Conservation (phyloP, 108 stramenopile genomes). For the Parmales sp. region DNA sequence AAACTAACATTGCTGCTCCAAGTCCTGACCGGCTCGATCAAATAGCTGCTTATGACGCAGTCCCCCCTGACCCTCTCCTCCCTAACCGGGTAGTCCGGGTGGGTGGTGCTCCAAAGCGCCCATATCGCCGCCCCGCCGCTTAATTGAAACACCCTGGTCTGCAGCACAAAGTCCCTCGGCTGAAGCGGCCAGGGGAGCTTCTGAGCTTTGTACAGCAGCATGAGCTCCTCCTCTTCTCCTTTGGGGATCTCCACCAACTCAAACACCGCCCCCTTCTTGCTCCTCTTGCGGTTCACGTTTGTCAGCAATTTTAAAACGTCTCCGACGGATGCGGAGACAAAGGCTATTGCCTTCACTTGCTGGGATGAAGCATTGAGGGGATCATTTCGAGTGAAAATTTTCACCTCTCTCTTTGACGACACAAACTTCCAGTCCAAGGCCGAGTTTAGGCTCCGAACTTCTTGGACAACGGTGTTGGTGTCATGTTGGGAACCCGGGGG, state of each 20-base stretch:
- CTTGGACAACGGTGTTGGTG: too few relatives aligned
- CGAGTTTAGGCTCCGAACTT: too few relatives aligned
- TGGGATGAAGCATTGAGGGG: too few relatives aligned
- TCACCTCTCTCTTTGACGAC: too few relatives aligned
- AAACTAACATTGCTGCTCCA: background rate
- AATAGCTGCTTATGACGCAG: background rate
- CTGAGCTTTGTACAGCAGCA: background rate
- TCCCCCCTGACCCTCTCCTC: background rate
- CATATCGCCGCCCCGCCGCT: background rate
- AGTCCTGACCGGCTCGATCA: background rate
- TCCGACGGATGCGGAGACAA: background rate
- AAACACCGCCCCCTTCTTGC: slow-evolving; percentile 11
- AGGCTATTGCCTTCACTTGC: background rate
- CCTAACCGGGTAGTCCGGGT: background rate
- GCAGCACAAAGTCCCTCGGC: background rate
- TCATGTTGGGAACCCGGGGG: too few relatives aligned
- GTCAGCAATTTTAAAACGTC: background rate
- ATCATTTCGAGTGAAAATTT: too few relatives aligned
- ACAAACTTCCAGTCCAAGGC: too few relatives aligned
- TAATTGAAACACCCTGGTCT: background rate
- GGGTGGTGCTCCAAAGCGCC: background rate
- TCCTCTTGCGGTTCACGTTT: background rate
- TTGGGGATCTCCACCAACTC: background rate
- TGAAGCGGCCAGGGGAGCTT: slow-evolving; percentile 3
- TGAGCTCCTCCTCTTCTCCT: background rate